phyloP scores from a whole-genome alignment of 23 red algal species.

The Agarophyton chilense region DNA sequence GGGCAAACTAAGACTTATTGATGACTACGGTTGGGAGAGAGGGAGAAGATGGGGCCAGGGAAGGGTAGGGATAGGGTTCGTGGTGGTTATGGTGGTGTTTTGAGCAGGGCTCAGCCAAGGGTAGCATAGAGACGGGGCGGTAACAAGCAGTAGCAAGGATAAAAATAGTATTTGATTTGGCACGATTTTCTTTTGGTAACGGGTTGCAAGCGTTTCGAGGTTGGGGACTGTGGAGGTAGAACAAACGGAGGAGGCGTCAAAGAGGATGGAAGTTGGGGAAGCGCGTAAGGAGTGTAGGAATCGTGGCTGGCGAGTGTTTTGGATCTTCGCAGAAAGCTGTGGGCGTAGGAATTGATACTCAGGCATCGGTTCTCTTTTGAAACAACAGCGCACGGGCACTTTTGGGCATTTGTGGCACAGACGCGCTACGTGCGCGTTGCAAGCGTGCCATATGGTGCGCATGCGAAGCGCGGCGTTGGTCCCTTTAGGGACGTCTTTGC shows the following conservation, averaged over 20 bases:
- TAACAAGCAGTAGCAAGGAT: too few species aligned
- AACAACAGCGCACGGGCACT: neutral
- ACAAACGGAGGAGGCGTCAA: neutral
- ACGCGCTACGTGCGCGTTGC: neutral
- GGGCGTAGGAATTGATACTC: neutral
- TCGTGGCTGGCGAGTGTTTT: slow-evolving; percentile 8
- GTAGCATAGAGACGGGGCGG: neutral
- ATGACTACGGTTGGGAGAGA: too few species aligned
- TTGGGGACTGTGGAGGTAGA: neutral
- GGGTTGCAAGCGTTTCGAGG: neutral
- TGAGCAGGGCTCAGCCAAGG: neutral
- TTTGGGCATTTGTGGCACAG: neutral
- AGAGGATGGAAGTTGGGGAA: neutral
- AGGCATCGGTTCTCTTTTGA: neutral
- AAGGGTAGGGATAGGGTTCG: neutral
- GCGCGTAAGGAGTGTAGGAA: neutral
- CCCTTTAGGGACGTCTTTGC: neutral
- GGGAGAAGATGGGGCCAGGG: neutral
- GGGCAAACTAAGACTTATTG: too few species aligned
- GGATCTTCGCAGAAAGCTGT: neutral
- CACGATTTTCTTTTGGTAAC: neutral
- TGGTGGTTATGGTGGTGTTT: neutral
- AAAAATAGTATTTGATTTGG: neutral
- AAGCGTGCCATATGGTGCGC: too few species aligned
- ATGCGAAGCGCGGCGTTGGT: too few species aligned